These are phyloP conservation scores for Cyberlindnera xishuangbannaensis DNA, from an alignment of 805 yeast genomes.

Conservation along the genomic window DNA sequence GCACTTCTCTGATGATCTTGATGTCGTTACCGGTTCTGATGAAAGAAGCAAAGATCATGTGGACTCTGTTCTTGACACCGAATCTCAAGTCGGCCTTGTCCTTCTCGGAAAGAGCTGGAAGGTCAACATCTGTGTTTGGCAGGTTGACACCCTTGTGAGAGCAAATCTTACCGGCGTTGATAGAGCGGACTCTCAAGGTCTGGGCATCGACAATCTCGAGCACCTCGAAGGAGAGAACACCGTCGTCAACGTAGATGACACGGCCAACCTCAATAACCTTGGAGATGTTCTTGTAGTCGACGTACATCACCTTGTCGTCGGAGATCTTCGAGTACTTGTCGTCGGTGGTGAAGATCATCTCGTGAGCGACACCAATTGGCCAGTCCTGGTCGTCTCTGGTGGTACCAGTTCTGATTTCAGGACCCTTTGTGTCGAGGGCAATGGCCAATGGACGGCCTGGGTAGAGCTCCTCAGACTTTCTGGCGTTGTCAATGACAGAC, in stretches of 20 bases:
- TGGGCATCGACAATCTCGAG: slow-evolving; percentile 70
- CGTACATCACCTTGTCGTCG: slow-evolving; percentile 77
- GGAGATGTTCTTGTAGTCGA: slow-evolving; percentile 95
- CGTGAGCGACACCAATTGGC: slow-evolving; percentile 80
- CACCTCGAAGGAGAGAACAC: slow-evolving; percentile 94
- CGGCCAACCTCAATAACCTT: slow-evolving; percentile 85
- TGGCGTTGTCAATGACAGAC: slow-evolving; percentile 91
- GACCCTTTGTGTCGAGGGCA: slow-evolving; percentile 99
- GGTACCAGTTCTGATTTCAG: slow-evolving; percentile 98
- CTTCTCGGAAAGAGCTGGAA: slow-evolving; percentile 97
- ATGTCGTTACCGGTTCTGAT: slow-evolving; percentile 94
- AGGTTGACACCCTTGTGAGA: slow-evolving; percentile 99
- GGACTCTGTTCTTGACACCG: slow-evolving; percentile 96
- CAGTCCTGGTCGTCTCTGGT: slow-evolving; percentile 75
- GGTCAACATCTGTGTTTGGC: slow-evolving; percentile 98
- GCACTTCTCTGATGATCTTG: slow-evolving; percentile 81
- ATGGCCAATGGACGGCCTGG: slow-evolving; percentile 97
- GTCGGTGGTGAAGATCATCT: slow-evolving; percentile 91
- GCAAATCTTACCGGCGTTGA: slow-evolving; percentile 92
- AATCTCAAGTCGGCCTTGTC: slow-evolving; percentile 87
- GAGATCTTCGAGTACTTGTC: slow-evolving; percentile 64
- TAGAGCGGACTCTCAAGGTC: slow-evolving; percentile 80
- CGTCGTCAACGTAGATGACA: slow-evolving; percentile 94
- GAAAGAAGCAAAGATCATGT: slow-evolving; percentile 98
- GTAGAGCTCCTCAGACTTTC: slow-evolving; percentile 85